Evolutionary conservation across 441 rosid species (phyloP).

Genomic region (Adansonia madagascariensis): DNA sequence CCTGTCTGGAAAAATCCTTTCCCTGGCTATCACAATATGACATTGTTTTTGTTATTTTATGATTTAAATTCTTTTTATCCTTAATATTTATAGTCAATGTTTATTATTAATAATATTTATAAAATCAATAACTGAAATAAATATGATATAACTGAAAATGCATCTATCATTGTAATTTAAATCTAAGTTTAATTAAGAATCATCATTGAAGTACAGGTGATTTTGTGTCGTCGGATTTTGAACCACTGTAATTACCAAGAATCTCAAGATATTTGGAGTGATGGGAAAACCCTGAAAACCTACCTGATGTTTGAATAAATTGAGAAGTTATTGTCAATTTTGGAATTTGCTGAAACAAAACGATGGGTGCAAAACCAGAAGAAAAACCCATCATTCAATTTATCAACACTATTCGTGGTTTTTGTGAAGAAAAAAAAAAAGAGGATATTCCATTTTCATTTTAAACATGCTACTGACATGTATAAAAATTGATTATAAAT

Average conservation of each 20-base stretch:
- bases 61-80: no score
- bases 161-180: no score
- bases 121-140: no score
- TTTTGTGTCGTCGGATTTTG: neutral
- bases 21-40: no score
- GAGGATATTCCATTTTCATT: slow-evolving; percentile 12
- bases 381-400: neutral
- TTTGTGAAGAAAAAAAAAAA: neutral
- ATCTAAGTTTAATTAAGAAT: neutral
- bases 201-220: neutral
- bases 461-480: neutral
- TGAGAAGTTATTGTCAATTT: neutral
- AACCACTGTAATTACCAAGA: neutral
- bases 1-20: neutral
- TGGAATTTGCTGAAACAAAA: neutral
- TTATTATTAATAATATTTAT: no score
- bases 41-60: no score
- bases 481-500: slow-evolving; percentile 5
- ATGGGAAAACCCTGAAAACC: neutral
- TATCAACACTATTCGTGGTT: neutral
- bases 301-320: neutral
- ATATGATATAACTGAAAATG: no score
- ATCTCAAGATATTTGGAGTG: neutral
- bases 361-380: neutral
- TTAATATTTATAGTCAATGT: no score